Evolutionary conservation across 768 basidiomycete genomes (phyloP).

Genomic region (Rhodotorula diobovata): DNA sequence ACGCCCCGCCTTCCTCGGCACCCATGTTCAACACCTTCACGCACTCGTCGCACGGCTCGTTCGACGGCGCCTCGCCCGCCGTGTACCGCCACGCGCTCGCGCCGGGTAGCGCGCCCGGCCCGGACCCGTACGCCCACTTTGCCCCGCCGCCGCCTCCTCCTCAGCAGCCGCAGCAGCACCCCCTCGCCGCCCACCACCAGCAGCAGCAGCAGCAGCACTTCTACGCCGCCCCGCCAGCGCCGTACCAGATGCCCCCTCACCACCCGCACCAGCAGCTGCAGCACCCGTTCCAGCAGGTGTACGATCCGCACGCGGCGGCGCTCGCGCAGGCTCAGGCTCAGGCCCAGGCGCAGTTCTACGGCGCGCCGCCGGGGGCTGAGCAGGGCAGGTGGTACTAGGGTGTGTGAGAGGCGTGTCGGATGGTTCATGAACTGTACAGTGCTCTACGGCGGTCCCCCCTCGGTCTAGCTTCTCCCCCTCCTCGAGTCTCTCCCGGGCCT

Average conservation of each 20-base stretch:
- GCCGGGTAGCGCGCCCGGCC: too few relatives aligned
- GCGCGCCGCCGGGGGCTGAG: neutral
- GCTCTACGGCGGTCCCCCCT: too few relatives aligned
- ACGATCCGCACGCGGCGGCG: constrained; percentile 3
- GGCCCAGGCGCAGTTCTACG: neutral
- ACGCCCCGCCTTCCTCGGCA: neutral
- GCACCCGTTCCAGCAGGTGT: neutral
- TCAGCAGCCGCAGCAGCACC: neutral
- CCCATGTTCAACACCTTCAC: neutral
- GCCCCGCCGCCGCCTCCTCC: neutral
- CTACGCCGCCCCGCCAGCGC: neutral
- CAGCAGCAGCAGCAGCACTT: neutral
- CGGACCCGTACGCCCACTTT: neutral
- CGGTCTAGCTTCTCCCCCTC: too few relatives aligned
- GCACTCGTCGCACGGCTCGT: neutral
- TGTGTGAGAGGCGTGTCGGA: too few relatives aligned
- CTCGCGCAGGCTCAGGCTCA: neutral
- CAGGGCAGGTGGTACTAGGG: neutral
- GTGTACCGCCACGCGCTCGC: too few relatives aligned
- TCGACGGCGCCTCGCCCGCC: neutral
- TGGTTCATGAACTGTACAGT: too few relatives aligned
- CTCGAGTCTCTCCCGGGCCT: too few relatives aligned
- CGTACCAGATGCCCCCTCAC: neutral
- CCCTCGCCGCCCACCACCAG: neutral
- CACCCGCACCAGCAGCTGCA: neutral